A percentile compares a stretch with the other conserved stretches of the same genome.
Evolutionary conservation across 805 yeast genomes (phyloP).

Genomic region (Myxozyma neotropica): DNA sequence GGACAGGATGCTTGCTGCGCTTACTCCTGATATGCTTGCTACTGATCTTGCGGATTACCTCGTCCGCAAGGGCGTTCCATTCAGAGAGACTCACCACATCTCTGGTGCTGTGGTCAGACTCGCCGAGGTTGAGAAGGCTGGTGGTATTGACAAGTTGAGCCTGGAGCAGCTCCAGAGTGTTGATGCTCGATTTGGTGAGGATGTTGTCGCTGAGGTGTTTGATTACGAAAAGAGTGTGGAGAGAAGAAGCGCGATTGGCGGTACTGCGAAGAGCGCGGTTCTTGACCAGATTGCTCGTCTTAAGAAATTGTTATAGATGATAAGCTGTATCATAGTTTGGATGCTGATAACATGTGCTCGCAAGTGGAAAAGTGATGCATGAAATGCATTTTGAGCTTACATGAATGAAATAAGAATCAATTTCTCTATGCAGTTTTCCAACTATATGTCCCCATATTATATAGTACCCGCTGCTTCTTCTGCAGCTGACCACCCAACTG

Average conservation of each 20-base stretch:
- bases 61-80: conserved; percentile 97
- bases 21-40: conserved; percentile 99
- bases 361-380: too few relatives aligned
- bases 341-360: too few relatives aligned
- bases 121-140: conserved; percentile 75
- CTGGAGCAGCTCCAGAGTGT: conserved; percentile 76
- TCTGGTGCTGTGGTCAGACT: conserved; percentile 95
- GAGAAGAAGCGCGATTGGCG: conserved; percentile 95
- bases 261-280: conserved; percentile 93
- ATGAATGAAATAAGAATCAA: too few relatives aligned
- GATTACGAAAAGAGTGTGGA: conserved; percentile 93
- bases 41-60: conserved; percentile 97
- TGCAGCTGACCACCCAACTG: too few relatives aligned
- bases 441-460: too few relatives aligned
- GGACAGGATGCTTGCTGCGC: conserved; percentile 78
- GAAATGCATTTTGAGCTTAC: too few relatives aligned
- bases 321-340: not conserved
- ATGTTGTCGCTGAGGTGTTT: conserved; percentile 75
- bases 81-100: conserved; percentile 98
- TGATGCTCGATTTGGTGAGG: conserved; percentile 77
- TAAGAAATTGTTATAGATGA: conserved; percentile 21
- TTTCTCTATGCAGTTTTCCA: too few relatives aligned
- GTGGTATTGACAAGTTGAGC: conserved; percentile 84
- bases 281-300: conserved; percentile 61
- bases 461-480: too few relatives aligned